A percentile compares a stretch with the other conserved stretches of the same genome.
These are phyloP conservation scores for Daldinia bambusicola DNA, from an alignment of 495 filamentous ascomycete species.

Conservation along the genomic window DNA sequence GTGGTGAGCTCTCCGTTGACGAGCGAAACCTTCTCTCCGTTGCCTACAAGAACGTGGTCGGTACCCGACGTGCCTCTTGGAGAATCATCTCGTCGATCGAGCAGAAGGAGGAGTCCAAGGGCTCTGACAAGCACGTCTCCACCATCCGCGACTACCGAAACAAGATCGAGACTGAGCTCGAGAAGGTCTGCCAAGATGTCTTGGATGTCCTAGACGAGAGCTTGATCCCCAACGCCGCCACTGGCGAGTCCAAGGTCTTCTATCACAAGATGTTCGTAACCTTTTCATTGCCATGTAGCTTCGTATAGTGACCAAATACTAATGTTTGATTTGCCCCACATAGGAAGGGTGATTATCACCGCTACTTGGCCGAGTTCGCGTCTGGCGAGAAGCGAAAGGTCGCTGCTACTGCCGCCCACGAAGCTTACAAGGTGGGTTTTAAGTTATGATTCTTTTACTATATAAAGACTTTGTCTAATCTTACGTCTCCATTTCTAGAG, in stretches of 20 bases:
- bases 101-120: constrained; percentile 99
- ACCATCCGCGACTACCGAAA: constrained; percentile 98
- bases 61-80: constrained; percentile 98
- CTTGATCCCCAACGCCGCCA: constrained; percentile 96
- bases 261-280: constrained; percentile 98
- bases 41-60: constrained; percentile 99
- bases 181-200: constrained; percentile 98
- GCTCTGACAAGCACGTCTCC: constrained; percentile 93
- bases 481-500: constrained; percentile 63
- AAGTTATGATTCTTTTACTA: constrained; percentile 5
- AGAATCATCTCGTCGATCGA: constrained; percentile 99
- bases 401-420: constrained; percentile 94
- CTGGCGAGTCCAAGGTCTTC: constrained; percentile 99
- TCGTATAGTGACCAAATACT: constrained; percentile 26
- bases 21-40: constrained; percentile 99
- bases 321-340: constrained; percentile 28
- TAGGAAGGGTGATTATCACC: constrained; percentile 99
- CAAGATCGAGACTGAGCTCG: constrained; percentile 98
- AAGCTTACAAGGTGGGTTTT: constrained; percentile 93
- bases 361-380: constrained; percentile 98
- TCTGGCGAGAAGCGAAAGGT: constrained; percentile 99
- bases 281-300: neutral
- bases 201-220: constrained; percentile 94
- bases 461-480: constrained; percentile 25
- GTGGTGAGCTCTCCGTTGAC: constrained; percentile 95